These are phyloP conservation scores for Monilinia vaccinii-corymbosi DNA, from an alignment of 2,329 filamentous ascomycete genomes.

Conservation along the genomic window DNA sequence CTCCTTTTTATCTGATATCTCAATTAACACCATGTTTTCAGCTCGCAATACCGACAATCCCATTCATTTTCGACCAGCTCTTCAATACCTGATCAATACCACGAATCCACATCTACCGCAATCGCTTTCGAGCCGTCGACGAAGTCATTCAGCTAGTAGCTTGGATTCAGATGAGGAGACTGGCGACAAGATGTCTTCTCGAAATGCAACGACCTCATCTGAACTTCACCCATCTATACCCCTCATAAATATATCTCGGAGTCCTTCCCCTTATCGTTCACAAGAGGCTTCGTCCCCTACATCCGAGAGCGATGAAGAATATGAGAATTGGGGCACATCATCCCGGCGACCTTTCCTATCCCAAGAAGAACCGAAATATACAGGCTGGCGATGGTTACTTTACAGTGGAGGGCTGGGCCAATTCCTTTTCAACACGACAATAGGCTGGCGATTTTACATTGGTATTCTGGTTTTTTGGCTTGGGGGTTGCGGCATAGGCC, in stretches of 20 bases:
- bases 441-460: constrained; percentile 40
- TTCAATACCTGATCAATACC: constrained; percentile 30
- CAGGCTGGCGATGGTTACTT: constrained; percentile 29
- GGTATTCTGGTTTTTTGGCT: constrained; percentile 39
- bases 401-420: constrained; percentile 37
- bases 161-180: constrained; percentile 21
- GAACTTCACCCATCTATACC: constrained; percentile 30
- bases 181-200: constrained; percentile 21
- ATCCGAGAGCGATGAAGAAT: constrained; percentile 38
- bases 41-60: constrained; percentile 23
- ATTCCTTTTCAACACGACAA: constrained; percentile 38
- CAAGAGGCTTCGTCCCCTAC: constrained; percentile 32
- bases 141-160: constrained; percentile 22
- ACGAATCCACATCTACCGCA: constrained; percentile 13
- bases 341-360: constrained; percentile 28
- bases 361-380: constrained; percentile 21
- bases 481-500: constrained; percentile 37
- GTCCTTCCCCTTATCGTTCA: constrained; percentile 36
- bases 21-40: constrained; percentile 22
- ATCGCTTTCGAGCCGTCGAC: constrained; percentile 16
- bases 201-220: constrained; percentile 12
- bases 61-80: constrained; percentile 32
- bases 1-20: not conserved
- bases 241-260: constrained; percentile 37
- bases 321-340: constrained; percentile 29